phyloP scores from a whole-genome alignment of 495 filamentous ascomycete species.

The Aspergillus leporis region DNA sequence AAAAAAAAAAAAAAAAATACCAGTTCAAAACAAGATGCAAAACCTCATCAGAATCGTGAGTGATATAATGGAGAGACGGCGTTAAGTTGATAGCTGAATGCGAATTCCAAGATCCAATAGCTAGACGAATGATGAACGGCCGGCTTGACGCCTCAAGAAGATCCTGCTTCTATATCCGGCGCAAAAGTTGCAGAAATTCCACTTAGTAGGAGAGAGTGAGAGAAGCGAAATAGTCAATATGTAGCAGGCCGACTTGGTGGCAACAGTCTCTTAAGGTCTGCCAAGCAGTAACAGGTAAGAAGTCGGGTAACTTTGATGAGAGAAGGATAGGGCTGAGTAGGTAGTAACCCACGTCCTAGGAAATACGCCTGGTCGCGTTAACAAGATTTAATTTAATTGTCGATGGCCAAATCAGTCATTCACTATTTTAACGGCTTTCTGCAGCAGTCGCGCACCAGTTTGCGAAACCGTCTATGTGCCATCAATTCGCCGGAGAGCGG shows the following conservation, averaged over 20 bases:
- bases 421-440: constrained; percentile 35
- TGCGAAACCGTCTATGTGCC: constrained; percentile 34
- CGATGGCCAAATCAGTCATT: constrained; percentile 23
- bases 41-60: not conserved
- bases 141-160: constrained; percentile 14
- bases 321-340: constrained; percentile 5
- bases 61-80: constrained; percentile 2
- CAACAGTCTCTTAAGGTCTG: not conserved
- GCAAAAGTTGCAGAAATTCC: not conserved
- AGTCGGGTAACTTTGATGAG: not conserved
- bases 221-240: not conserved
- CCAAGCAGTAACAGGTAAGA: constrained; percentile 1
- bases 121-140: constrained; percentile 4
- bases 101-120: not conserved
- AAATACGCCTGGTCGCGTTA: not conserved
- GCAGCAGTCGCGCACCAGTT: constrained; percentile 34
- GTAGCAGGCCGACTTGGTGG: not conserved
- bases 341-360: not conserved
- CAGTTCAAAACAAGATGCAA: not conserved
- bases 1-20: constrained; percentile 9
- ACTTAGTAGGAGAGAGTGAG: not conserved
- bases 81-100: constrained; percentile 3
- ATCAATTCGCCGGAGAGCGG: constrained; percentile 33
- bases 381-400: constrained; percentile 1
- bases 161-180: constrained; percentile 21